Conservation (phyloP, 139 green algal species). For the Tetradesmus obliquus region DNA sequence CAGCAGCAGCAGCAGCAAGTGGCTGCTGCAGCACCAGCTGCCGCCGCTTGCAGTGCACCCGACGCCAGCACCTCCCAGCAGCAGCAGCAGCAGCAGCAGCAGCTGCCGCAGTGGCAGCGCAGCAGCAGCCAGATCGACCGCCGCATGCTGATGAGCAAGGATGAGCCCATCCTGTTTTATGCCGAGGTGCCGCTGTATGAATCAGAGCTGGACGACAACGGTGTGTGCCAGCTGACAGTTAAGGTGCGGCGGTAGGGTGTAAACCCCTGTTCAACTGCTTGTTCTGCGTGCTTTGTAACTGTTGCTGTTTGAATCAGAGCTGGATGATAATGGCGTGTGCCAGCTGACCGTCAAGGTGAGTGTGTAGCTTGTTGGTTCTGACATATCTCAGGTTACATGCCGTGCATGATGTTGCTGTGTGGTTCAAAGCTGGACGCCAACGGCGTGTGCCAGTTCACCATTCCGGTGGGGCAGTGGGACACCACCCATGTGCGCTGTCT, state of each 20-base stretch:
- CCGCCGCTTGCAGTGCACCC: not conserved
- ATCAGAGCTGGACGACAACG: conserved; percentile 95
- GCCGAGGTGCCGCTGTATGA: conserved; percentile 90
- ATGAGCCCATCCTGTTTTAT: conserved; percentile 92
- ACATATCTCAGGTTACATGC: too few species aligned
- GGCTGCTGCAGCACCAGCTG: not conserved
- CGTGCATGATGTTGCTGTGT: too few species aligned
- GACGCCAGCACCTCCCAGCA: not conserved
- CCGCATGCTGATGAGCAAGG: conserved; percentile 80
- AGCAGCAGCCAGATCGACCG: conserved; percentile 72
- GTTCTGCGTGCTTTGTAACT: not conserved
- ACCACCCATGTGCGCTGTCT: too few species aligned
- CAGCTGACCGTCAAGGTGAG: conserved; percentile 60
- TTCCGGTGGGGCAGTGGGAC: too few species aligned
- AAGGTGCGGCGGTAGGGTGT: conserved; percentile 50
- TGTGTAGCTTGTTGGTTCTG: not conserved
- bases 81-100: not conserved
- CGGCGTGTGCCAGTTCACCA: too few species aligned
- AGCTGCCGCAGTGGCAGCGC: conserved; percentile 48
- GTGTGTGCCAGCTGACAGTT: conserved; percentile 64
- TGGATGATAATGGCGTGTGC: conserved; percentile 90
- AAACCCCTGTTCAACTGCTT: not conserved
- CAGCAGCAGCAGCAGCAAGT: not conserved
- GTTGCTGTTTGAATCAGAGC: conserved; percentile 87
- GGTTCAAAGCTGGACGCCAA: too few species aligned